phyloP scores from a whole-genome alignment of 352 stramenopile genomes.

The Pythium sp. region DNA sequence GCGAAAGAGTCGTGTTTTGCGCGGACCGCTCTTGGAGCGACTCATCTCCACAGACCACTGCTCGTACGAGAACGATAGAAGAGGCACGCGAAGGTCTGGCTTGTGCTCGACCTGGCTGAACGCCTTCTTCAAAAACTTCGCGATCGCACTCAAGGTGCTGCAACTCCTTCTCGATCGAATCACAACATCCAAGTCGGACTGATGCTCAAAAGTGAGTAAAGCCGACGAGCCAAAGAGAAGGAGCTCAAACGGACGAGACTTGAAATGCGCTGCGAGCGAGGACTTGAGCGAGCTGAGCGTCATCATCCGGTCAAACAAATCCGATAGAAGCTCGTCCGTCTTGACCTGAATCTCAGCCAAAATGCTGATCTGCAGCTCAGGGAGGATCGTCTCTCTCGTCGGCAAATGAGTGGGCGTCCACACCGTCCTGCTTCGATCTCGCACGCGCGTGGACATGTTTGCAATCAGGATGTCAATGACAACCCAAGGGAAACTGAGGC shows the following conservation, averaged over 20 bases:
- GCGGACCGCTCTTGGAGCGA: slow-evolving; percentile 46
- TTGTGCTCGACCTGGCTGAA: slow-evolving; percentile 39
- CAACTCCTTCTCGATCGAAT: slow-evolving; percentile 14
- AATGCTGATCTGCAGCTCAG: slow-evolving; percentile 60
- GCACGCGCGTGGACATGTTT: slow-evolving; percentile 32
- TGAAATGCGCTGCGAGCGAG: slow-evolving; percentile 36
- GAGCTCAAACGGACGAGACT: slow-evolving; percentile 41
- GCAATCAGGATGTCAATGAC: slow-evolving; percentile 48
- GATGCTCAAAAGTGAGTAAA: slow-evolving; percentile 70
- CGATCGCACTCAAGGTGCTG: slow-evolving; percentile 32
- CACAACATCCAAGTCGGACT: slow-evolving; percentile 77
- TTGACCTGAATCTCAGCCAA: slow-evolving; percentile 47
- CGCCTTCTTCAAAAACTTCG: slow-evolving; percentile 25
- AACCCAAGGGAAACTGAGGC: slow-evolving; percentile 75
- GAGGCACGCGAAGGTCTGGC: slow-evolving; percentile 50
- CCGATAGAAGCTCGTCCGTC: slow-evolving; percentile 47
- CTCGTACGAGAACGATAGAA: slow-evolving; percentile 62
- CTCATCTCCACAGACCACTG: slow-evolving; percentile 71
- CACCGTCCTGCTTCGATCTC: slow-evolving; percentile 18
- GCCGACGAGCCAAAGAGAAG: slow-evolving; percentile 70
- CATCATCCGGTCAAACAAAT: slow-evolving; percentile 66
- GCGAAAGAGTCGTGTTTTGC: slow-evolving; percentile 71
- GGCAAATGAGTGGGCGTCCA: slow-evolving; percentile 28
- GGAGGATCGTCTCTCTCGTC: slow-evolving; percentile 31
- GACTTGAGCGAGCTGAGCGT: slow-evolving; percentile 42